These are phyloP conservation scores for Plasmodium vivax DNA, from an alignment of 169 alveolate genomes.

Conservation along the genomic window DNA sequence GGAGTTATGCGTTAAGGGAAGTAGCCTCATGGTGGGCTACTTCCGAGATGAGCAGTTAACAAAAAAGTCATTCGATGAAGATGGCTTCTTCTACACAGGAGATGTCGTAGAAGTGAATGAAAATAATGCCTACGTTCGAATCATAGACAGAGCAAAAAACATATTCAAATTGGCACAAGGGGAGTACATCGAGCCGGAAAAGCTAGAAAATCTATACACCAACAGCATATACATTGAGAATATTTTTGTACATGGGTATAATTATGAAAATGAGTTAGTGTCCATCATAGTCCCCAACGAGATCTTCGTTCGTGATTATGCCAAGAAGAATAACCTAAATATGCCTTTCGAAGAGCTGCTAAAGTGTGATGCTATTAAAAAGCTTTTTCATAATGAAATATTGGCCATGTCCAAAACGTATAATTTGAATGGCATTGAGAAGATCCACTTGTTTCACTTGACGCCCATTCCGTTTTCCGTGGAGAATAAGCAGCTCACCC, in stretches of 20 bases:
- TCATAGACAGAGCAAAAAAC: conserved; percentile 95
- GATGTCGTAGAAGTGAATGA: conserved; percentile 91
- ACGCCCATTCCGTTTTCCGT: conserved; percentile 89
- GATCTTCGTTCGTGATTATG: conserved; percentile 17
- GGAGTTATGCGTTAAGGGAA: conserved; percentile 88
- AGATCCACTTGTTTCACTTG: conserved; percentile 85
- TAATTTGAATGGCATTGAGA: conserved; percentile 83
- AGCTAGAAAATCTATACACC: conserved; percentile 88
- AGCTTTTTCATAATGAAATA: conserved; percentile 68
- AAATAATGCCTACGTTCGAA: conserved; percentile 88
- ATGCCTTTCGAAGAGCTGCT: conserved; percentile 76
- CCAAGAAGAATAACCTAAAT: conserved; percentile 72
- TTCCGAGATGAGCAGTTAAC: conserved; percentile 89
- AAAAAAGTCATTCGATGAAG: conserved; percentile 89
- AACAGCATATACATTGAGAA: conserved; percentile 79
- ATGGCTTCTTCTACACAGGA: conserved; percentile 95
- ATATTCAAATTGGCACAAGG: conserved; percentile 96
- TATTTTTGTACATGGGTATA: conserved; percentile 83
- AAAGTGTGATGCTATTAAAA: conserved; percentile 66
- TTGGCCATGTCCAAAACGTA: conserved; percentile 74
- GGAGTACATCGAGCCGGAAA: conserved; percentile 97
- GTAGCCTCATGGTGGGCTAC: conserved; percentile 90
- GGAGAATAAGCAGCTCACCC: conserved; percentile 92
- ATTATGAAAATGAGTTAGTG: conserved; percentile 71
- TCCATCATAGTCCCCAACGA: conserved; percentile 75